A percentile compares a stretch with the other conserved stretches of the same genome.
These are phyloP conservation scores for Crithidia fasciculata DNA, from an alignment of 208 protist genomes.

Conservation along the genomic window DNA sequence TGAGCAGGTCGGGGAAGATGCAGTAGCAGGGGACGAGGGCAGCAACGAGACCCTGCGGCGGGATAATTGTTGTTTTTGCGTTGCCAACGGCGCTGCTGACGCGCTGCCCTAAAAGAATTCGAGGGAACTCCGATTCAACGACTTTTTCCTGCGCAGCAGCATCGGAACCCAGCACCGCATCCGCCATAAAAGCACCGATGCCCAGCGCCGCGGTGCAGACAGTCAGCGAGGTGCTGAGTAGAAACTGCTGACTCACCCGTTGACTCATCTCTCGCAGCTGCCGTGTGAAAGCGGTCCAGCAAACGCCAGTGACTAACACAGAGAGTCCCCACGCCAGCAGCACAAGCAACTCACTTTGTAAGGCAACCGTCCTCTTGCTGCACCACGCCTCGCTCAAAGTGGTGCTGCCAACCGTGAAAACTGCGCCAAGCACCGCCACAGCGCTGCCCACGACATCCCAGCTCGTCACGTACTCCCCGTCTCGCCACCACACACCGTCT, in stretches of 20 bases:
- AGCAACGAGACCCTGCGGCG: too few species aligned
- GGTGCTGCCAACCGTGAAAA: not conserved
- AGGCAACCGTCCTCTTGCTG: not conserved
- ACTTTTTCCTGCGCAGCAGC: not conserved
- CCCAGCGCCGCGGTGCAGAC: slow-evolving; percentile 20
- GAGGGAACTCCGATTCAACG: not conserved
- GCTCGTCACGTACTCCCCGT: slow-evolving; percentile 23
- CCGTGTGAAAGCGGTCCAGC: slow-evolving; percentile 25
- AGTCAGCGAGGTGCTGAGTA: slow-evolving; percentile 21
- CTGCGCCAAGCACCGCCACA: slow-evolving; percentile 1
- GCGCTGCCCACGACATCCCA: slow-evolving; percentile 20
- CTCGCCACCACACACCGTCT: not conserved
- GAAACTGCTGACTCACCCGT: slow-evolving; percentile 31
- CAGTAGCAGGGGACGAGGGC: slow-evolving; percentile 10
- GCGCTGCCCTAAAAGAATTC: not conserved
- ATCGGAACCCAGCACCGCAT: slow-evolving; percentile 12
- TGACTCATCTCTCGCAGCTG: slow-evolving; percentile 32
- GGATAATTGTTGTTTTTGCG: not conserved
- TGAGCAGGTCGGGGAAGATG: slow-evolving; percentile 21
- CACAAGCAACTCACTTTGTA: not conserved
- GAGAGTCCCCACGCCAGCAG: slow-evolving; percentile 10
- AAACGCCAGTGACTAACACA: slow-evolving; percentile 9
- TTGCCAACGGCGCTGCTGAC: not conserved
- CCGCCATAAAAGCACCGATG: slow-evolving; percentile 10
- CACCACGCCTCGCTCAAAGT: slow-evolving; percentile 2